Base-by-base conservation (phyloP, 1,139 yeast species). In the Yamadazyma dushanensis region DNA sequence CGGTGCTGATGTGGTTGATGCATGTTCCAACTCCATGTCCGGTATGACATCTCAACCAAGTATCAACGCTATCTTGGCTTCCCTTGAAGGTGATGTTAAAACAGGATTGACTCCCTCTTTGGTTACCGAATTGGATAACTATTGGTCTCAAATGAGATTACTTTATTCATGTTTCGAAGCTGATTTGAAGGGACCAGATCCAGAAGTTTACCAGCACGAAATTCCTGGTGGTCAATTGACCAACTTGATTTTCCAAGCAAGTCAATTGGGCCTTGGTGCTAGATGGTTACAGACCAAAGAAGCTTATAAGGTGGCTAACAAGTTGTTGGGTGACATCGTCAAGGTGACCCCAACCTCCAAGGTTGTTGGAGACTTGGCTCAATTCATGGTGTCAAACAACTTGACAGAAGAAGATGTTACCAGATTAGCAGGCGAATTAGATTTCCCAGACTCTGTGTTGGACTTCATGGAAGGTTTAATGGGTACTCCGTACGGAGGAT, bases 221-320 rank as follows among this genome's bases (percentile, higher is more conserved):
- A 92, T 92, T 50, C 99, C 99, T 36, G 99, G 99, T 71, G 98
- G 98, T 49, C 99, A 92, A 71, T 80, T 92, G 64, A 92, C 99
- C 49, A 94, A 92, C 73, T 75, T 92, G 66, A 70, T 92, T 52
- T 94, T 92, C 94, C 99, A 92, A 72, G 98, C 98, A 40, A 96
- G 89, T 69, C 98, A 92, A 70, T 88, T 92, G 57, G 98, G 98
- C 43, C 76, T 92, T 47, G 98, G 98, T 50, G 82, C 87, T 48
- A 89, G 85, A 69, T 92, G 98, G 98, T 76, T 79, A 46, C 95
- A 87, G 69, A 92, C 98, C 38, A 92, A 92, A 74, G 83, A 80
- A 59, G 90, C 96, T 21, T 92, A 92, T 66, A 84, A 82, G 61
- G 81, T 82, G 49, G 98, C 98, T 42, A 92, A 92, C 69, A 65